Evolutionary conservation across 225 moss, liverwort and hornwort genomes (phyloP), one percentile per base, ranked within the genome.

Genomic region (Bryoerythrophyllum caledonicum): DNA sequence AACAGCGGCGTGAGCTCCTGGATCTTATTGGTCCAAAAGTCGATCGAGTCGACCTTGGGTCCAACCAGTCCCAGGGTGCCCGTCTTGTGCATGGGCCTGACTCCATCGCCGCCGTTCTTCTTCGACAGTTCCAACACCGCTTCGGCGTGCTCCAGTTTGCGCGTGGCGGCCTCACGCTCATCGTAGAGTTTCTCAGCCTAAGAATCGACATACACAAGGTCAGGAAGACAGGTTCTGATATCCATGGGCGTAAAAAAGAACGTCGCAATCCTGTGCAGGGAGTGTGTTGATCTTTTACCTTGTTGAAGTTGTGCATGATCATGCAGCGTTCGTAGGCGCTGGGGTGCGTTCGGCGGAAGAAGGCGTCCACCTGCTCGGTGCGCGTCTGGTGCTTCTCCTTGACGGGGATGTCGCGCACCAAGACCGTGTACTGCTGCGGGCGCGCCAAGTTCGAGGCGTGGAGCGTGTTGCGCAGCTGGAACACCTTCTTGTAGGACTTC

Each of bases 401-500:
- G 40, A 86, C 85, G 20, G 97, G 97, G 72, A 97, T 87, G 64
- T 97, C 97, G 35, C 94, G 89, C 4, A 97, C 89, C 7, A 97
- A 71, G 46, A 94, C 93, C 17, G 91, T 74, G 55, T 93, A 94
- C 70, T 94, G 94, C 62, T 97, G 90, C 20, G 97, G 94, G 24
- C 73, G 79, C 25, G 91, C 91, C 62, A 76, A 85, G 5, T 62
- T 24, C 28, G 83, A 74, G 28, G 83, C 27, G 5, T 67, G 51
- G 5, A 76, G 67, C n/a, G 83, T 74, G 38, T 79, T 68, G 37
- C 97, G 87, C 74, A 97, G 27, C 0, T 14, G 0, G 6, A 91
- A 73, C 7, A 89, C 82, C 34, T 78, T 86, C 75, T 82, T 93
- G 81, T 97, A 97, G 1, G 93, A 74, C 66, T 78, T 76, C 67